Evolutionary conservation across 306 rosid species (phyloP), one percentile per base, ranked within the genome.

Genomic region (Malus domestica): DNA sequence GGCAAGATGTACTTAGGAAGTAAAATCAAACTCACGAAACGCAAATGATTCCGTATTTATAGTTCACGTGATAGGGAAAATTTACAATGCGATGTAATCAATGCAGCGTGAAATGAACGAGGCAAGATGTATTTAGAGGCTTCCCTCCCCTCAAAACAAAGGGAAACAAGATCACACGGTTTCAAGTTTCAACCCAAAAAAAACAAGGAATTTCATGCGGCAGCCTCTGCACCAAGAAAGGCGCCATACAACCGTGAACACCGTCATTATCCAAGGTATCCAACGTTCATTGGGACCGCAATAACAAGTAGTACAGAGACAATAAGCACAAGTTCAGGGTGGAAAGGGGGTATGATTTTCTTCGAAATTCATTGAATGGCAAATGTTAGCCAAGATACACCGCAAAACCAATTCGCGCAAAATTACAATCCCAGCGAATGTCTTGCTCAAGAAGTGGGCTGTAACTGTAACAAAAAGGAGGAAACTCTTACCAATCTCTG

Each of bases 391-490:
- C 84, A 83, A 66, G 74, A 77, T 87, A 82, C 88, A 85, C 83
- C 79, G 77, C 83, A 76, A 61, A 76, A 84, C 80, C 87, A 74
- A 83, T 81, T 86, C 80, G 77, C 90, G 76, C 77, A 88, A 84
- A 80, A 63, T 85, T 91, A 90, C 88, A 90, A 62, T 71, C 66
- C 7, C 1, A 80, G 76, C 73, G 67, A 75, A 46, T 83, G 78
- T 57, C 80, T 80, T 79, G 77, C 52, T 71, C 81, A 87, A 73
- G 76, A 75, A 49, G 74, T 19, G 70, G 72, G 78, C 73, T 70
- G 81, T 59, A 82, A 82, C 72, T 57, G 68, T 76, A 68, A 66
- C 75, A 60, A 83, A 72, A 70, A 16, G 68, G 80, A 76, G 65
- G 83, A 83, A 76, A 83, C 70, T 72, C 81, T 79, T 82, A 82